Evolutionary conservation across 495 filamentous ascomycete species (phyloP), one percentile per base, ranked within the genome.

Genomic region (Trichoderma asperelloides): DNA sequence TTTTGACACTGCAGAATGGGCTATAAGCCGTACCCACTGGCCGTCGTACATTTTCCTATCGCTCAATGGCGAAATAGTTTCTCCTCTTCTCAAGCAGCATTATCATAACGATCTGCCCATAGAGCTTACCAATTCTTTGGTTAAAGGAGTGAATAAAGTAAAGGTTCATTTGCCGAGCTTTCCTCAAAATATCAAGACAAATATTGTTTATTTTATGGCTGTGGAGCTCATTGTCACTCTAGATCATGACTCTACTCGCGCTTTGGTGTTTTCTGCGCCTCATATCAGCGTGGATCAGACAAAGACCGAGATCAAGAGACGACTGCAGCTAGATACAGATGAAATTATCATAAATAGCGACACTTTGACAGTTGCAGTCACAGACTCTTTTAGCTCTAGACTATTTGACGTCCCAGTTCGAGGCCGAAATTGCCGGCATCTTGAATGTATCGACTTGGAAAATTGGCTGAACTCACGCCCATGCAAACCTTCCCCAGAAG

Each of bases 401-500:
- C 85, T 96, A n/a, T 92, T 89, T 72, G 77, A 84, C 3, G 77
- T 83, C 0, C 92, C 93, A 3, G 90, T 85, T 8, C 87, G 92
- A 21, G 86, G 90, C 16, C 76, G 69, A 8, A 62, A 57, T 18
- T 86, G 84, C 74, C 76, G 77, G 8, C 93, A 97, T 73, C 77
- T 86, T 43, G 91, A 96, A 75, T 96, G 91, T 74, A 96, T 97
- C 73, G 93, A 97, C 74, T 87, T 95, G 27, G 85, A 91, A 30
- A 92, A 85, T 0, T 96, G 89, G 78, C 82, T 97, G 15, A 72
- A 78, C 16, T 92, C 89, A 0, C 83, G 89, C 0, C 77, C 75
- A 40, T 67, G 72, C 40, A 84, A 76, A 72, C 76, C 74, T 68
- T 78, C 71, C 57, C 83, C 71, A 43, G 47, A 63, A 7, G 70